Evolutionary conservation across 2,329 filamentous ascomycete genomes (phyloP), one percentile per base, ranked within the genome.

Genomic region (Aspergillus ibericus): DNA sequence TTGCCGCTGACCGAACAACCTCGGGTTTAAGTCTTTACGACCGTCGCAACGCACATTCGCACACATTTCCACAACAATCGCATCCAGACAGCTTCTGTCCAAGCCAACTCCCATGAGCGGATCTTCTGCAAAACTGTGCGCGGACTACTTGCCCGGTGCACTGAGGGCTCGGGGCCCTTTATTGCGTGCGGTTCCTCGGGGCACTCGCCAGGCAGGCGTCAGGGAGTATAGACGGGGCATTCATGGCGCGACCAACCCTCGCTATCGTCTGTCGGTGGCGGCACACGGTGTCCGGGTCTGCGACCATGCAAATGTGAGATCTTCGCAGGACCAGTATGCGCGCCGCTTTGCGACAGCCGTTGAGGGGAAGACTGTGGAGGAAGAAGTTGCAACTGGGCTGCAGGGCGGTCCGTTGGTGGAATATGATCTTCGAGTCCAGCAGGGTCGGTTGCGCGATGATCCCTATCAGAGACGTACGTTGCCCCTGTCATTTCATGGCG

Each of bases 381-480:
- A 27, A 9, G 59, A 50, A 12, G 35, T 40, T 25, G 46, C 53
- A 50, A 42, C 56, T 55, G 40, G 59, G n/a, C 59, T 62, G 29
- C 55, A 57, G 25, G 70, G 71, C 61, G 93, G 93, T 0, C 95
- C 95, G 2, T 83, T 98, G 70, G 84, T 87, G 63, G 93, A 98
- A 75, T 99, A 99, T 75, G 89, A 97, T 73, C 82, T 83, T 59
- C 85, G 93, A 48, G 93, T 99, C 8, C 81, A 86, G 48, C 79
- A 82, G 44, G 91, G 92, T 10, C 80, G 85, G 50, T 75, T 99
- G 63, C 85, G 89, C 63, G 91, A 98, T 73, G 95, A 99, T 73
- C 87, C 92, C 64, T 91, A 97, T 76, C 95, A 99, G 76, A 82
- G 95, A 82, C 88, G 91, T 92, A 78, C 66, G 80, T 62, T 50